phyloP scores from a whole-genome alignment of 305 asterid species.

The Fraxinus baroniana region DNA sequence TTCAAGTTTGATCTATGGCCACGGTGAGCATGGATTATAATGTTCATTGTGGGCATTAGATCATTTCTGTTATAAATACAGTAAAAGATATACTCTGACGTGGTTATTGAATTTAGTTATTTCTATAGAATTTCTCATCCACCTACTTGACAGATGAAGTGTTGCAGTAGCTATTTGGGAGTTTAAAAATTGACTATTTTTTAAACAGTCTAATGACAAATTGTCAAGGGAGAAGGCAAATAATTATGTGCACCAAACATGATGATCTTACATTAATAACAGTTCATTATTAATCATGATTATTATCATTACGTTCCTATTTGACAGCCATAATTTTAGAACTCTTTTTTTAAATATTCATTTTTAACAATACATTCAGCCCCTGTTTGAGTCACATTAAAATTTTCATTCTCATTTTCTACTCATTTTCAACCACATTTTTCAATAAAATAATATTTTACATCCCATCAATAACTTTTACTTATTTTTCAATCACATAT shows the following conservation, averaged over 20 bases:
- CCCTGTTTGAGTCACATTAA: too few species aligned
- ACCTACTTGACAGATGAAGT: not conserved
- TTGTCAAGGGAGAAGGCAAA: not conserved
- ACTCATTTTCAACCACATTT: too few species aligned
- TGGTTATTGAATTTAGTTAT: not conserved
- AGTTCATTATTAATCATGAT: not conserved
- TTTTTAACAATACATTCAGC: too few species aligned
- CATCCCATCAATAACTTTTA: too few species aligned
- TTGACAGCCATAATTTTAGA: too few species aligned
- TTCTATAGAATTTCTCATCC: not conserved
- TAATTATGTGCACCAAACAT: not conserved
- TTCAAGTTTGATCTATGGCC: not conserved
- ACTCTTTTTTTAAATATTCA: not conserved
- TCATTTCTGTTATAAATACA: not conserved
- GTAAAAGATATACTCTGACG: not conserved
- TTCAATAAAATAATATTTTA: too few species aligned
- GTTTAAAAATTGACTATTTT: too few species aligned
- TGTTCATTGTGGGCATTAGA: not conserved
- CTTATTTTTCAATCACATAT: too few species aligned
- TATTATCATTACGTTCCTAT: not conserved
- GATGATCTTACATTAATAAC: not conserved
- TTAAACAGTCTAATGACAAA: too few species aligned
- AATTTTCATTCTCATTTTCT: too few species aligned
- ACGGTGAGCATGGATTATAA: not conserved
- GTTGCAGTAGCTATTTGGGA: not conserved